Base-by-base conservation (phyloP, 257 asterid genomes). In the Plectranthus barbatus region DNA sequence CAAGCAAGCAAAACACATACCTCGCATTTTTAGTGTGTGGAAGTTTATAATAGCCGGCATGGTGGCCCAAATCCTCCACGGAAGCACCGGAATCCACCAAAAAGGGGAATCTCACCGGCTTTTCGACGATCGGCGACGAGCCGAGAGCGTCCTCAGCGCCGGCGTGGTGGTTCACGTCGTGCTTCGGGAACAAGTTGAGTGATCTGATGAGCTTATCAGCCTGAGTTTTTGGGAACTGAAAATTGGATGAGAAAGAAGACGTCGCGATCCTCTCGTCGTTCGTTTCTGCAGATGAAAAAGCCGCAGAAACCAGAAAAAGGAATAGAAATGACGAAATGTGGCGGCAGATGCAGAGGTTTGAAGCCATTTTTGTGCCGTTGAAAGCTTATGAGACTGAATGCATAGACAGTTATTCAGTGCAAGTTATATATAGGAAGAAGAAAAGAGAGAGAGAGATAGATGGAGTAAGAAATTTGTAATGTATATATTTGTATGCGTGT, bases 11-110 rank as follows among this genome's bases (percentile, higher is more conserved):
- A 31, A 41, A 2, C 15, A 36, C 33, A 63, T 76, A 83, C 97
- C 92, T 90, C 26, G 97, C 96, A 42, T 72, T 79, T 56, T 73
- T 70, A 21, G 86, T 60, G 68, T 87, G 84, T 15, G 81, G 78
- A 31, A 90, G 87, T 39, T 62, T 75, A 57, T 76, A 85, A 57
- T 87, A 90, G 42, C 97, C 96, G 50, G 97, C 95, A 76, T 82
- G 92, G 73, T 90, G 97, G 33, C 87, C 91, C 64, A 83, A 75
- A 11, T 90, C 86, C 60, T 62, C 68, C 1, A 77, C 76, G 42
- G 80, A 68, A 6, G 81, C 40, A 39, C 64, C 71, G 0, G 80
- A 66, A 12, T 70, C 77, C 9, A 13, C 77, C 78, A 64, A 37
- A 58, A 56, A 44, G 12, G 87, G 81, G 52, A 90, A 74, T 20